These are phyloP conservation scores for Leccinellum albellum DNA, from an alignment of 768 basidiomycete species.

Conservation along the genomic window DNA sequence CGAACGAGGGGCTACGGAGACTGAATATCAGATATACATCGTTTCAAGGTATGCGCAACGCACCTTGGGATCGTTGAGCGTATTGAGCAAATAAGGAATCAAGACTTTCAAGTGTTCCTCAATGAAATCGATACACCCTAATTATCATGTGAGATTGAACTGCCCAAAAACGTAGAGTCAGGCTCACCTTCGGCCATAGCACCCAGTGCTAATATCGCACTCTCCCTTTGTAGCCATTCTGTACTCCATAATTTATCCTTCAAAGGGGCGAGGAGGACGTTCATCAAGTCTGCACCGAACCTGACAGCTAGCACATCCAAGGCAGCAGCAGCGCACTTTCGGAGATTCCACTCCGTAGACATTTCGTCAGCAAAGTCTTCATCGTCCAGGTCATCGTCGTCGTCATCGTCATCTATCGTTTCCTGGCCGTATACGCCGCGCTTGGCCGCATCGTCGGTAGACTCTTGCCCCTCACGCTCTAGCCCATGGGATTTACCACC, in stretches of 20 bases:
- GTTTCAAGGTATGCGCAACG: slow-evolving; percentile 9
- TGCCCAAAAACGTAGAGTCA: neutral
- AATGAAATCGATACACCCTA: slow-evolving; percentile 94
- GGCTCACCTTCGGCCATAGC: slow-evolving; percentile 94
- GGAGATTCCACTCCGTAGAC: slow-evolving; percentile 97
- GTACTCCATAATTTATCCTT: slow-evolving; percentile 91
- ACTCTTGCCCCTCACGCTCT: slow-evolving; percentile 59
- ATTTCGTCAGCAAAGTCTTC: slow-evolving; percentile 91
- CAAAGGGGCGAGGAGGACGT: slow-evolving; percentile 81
- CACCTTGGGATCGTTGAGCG: slow-evolving; percentile 89
- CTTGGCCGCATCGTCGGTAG: slow-evolving; percentile 36
- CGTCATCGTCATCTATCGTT: slow-evolving; percentile 79
- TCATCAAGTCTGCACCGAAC: slow-evolving; percentile 85
- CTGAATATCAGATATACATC: slow-evolving; percentile 1
- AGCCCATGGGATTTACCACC: slow-evolving; percentile 80
- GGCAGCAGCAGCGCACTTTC: slow-evolving; percentile 97
- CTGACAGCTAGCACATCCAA: slow-evolving; percentile 94
- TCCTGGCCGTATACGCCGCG: slow-evolving; percentile 76
- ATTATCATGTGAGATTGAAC: slow-evolving; percentile 9
- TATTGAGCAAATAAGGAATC: slow-evolving; percentile 88
- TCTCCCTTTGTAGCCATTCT: slow-evolving; percentile 94
- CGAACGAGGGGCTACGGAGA: slow-evolving; percentile 81
- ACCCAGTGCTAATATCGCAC: slow-evolving; percentile 91
- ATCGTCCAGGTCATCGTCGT: slow-evolving; percentile 82
- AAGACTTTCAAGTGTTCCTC: slow-evolving; percentile 93